Conservation (phyloP, 2,329 filamentous ascomycete genomes). For the Sarocladium kiliense region DNA sequence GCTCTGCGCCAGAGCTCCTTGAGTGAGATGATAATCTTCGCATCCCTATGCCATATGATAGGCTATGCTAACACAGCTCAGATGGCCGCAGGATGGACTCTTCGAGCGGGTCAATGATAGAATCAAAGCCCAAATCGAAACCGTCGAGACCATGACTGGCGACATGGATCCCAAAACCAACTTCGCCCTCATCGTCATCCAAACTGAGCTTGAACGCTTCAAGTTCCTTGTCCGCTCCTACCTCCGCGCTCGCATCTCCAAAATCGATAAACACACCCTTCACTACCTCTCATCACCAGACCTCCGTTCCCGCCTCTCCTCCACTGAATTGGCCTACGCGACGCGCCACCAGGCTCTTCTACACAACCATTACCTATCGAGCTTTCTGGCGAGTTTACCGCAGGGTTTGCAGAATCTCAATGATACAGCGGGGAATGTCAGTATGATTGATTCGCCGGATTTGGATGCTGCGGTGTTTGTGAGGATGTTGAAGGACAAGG, state of each 20-base stretch:
- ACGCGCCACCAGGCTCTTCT: conserved; percentile 80
- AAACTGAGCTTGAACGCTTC: conserved; percentile 91
- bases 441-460: conserved; percentile 89
- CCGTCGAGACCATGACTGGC: conserved; percentile 71
- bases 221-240: conserved; percentile 86
- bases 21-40: conserved; percentile 46
- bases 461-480: conserved; percentile 80
- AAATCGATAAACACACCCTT: conserved; percentile 76
- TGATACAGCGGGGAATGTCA: conserved; percentile 82
- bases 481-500: conserved; percentile 58
- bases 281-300: conserved; percentile 60
- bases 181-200: conserved; percentile 88
- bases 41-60: too few species aligned
- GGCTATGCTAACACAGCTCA: background rate
- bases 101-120: conserved; percentile 77
- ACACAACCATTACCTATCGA: conserved; percentile 76
- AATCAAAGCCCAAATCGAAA: conserved; percentile 64
- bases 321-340: conserved; percentile 75
- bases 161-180: conserved; percentile 87
- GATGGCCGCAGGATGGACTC: conserved; percentile 64
- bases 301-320: conserved; percentile 61
- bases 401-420: conserved; percentile 75
- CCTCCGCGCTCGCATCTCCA: conserved; percentile 78
- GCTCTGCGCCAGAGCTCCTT: conserved; percentile 83
- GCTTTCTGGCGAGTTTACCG: conserved; percentile 82